Conservation (phyloP, 2,329 filamentous ascomycete genomes). For the Byssothecium circinans region DNA sequence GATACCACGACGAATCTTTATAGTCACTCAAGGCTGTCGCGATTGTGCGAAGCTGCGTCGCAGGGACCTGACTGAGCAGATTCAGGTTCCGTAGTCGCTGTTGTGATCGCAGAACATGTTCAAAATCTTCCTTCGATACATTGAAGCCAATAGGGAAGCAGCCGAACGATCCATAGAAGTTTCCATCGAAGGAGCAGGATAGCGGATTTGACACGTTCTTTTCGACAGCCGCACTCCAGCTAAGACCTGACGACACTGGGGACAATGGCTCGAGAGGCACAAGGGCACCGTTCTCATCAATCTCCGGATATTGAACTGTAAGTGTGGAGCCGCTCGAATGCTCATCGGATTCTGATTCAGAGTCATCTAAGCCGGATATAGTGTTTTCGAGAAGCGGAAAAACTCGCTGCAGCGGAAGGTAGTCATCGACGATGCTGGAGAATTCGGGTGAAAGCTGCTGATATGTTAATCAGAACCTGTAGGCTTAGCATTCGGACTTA, state of each 20-base stretch:
- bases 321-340: constrained; percentile 33
- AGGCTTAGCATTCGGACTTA: constrained; percentile 14
- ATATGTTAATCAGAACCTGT: background rate
- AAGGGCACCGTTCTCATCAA: constrained; percentile 33
- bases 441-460: constrained; percentile 33
- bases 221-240: constrained; percentile 32
- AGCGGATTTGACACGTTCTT: constrained; percentile 32
- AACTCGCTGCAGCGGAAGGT: constrained; percentile 29
- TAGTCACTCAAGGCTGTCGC: constrained; percentile 20
- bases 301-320: constrained; percentile 37
- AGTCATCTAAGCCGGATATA: constrained; percentile 29
- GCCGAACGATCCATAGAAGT: constrained; percentile 29
- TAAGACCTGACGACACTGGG: constrained; percentile 20
- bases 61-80: constrained; percentile 29
- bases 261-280: constrained; percentile 21
- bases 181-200: constrained; percentile 36
- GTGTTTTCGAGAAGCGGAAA: constrained; percentile 30
- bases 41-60: constrained; percentile 26
- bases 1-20: constrained; percentile 13
- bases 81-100: constrained; percentile 32
- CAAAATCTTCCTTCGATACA: constrained; percentile 34
- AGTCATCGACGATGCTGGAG: constrained; percentile 36
- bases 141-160: constrained; percentile 43
- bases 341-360: constrained; percentile 24
- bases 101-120: constrained; percentile 37